Evolutionary conservation across 148 eudicot species (phyloP), one percentile per base, ranked within the genome.

Genomic region (Chenopodium berlandieri): DNA sequence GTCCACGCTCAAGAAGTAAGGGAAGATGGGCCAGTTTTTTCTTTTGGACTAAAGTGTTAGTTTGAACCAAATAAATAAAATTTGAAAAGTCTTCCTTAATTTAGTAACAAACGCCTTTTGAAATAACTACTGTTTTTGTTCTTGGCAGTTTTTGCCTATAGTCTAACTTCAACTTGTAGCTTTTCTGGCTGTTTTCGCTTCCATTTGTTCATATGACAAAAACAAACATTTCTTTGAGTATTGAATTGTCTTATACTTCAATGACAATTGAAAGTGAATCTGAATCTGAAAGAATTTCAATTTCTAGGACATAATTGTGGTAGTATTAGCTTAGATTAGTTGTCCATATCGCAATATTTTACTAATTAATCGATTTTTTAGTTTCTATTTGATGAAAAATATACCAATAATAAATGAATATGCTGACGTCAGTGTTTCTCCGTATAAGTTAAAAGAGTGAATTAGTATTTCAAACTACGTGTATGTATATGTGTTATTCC

Each of bases 151-250:
- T 47, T 73, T 31, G 17, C 4, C 25, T 48, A 32, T 64, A 73
- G 78, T 80, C 78, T 62, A 80, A 79, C 3, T 40, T 75, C 76
- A 64, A 48, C 75, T 73, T 23, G 76, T 64, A 62, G 30, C 74
- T 68, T 0, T 65, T 75, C 65, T 81, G 47, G 23, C 68, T 16
- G 31, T 44, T 81, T 74, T 74, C 77, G 1, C 7, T 40, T 71
- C 7, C 20, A 16, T 7, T 16, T 40, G 44, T 40, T 40, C 44
- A 40, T 40, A 12, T 56, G 75, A 78, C 73, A 48, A 56, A 44
- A 54, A 54, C 48, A 34, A 54, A 54, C 48, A 34, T 68, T 30
- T 54, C 25, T 47, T 50, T 56, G 12, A 58, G 70, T 58, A 11
- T 50, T 40, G 8, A 6, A 40, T 40, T 79, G 81, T 79, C 64